Conservation (phyloP, 768 basidiomycete species). For the Kwoniella sp. region DNA sequence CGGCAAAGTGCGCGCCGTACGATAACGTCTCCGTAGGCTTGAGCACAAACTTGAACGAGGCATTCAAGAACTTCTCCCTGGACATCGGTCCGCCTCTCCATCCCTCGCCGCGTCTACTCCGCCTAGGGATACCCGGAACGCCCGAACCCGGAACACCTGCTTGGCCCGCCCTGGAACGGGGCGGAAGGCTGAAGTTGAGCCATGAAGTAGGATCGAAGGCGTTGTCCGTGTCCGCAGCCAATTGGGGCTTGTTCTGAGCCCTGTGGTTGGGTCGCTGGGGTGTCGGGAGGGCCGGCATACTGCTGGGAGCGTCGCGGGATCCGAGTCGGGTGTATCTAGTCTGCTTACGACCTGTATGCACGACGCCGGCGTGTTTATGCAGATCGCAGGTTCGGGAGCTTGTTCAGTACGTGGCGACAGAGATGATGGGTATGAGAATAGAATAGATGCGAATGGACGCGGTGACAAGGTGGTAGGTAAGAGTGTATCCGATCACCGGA, state of each 20-base stretch:
- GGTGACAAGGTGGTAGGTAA: background rate
- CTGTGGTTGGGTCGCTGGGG: background rate
- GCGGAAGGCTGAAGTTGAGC: constrained; percentile 91
- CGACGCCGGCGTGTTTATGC: too few species aligned
- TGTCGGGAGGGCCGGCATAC: constrained; percentile 18
- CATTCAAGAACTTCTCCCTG: constrained; percentile 94
- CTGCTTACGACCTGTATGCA: too few species aligned
- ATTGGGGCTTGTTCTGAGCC: constrained; percentile 13
- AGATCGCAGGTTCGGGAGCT: too few species aligned
- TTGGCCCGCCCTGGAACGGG: constrained; percentile 66
- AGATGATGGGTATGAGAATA: too few species aligned
- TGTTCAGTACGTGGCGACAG: too few species aligned
- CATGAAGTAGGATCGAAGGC: constrained; percentile 37
- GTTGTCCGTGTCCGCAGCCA: constrained; percentile 26
- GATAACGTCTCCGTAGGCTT: constrained; percentile 73
- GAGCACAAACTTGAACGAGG: constrained; percentile 94
- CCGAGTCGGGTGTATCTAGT: too few species aligned
- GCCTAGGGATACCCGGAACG: constrained; percentile 61
- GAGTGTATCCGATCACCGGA: background rate
- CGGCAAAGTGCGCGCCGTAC: constrained; percentile 91
- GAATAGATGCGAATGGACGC: background rate
- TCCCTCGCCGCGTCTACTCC: constrained; percentile 67
- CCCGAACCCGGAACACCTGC: constrained; percentile 42
- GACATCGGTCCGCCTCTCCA: constrained; percentile 74
- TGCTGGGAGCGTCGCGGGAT: too few species aligned